These are phyloP conservation scores for Funneliformis mosseae DNA, from an alignment of 192 early-diverging fungal genomes.

Conservation along the genomic window DNA sequence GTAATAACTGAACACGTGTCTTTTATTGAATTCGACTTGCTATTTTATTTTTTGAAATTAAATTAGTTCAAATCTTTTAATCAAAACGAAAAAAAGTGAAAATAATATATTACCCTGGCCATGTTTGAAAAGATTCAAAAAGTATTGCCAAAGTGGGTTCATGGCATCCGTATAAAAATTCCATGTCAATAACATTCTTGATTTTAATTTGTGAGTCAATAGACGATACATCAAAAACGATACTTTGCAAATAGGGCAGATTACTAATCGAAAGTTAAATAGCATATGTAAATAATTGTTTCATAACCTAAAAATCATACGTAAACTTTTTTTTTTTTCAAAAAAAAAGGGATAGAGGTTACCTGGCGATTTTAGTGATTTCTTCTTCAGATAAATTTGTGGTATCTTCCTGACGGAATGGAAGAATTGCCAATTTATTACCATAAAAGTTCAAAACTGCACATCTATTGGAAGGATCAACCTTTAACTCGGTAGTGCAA, in stretches of 20 bases:
- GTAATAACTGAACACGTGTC: conserved; percentile 80
- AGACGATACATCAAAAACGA: conserved; percentile 66
- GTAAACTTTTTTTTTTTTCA: neutral
- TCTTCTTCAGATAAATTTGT: conserved; percentile 60
- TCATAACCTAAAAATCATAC: neutral
- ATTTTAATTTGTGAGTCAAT: conserved; percentile 69
- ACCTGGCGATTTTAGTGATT: conserved; percentile 48
- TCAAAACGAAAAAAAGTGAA: neutral
- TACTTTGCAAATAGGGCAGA: conserved; percentile 69
- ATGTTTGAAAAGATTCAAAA: conserved; percentile 83
- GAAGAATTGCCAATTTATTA: conserved; percentile 87
- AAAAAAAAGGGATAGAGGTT: neutral
- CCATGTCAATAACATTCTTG: conserved; percentile 85
- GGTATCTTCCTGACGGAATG: conserved; percentile 72
- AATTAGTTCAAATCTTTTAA: neutral
- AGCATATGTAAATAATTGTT: neutral
- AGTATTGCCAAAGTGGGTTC: conserved; percentile 95
- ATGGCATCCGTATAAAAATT: conserved; percentile 87
- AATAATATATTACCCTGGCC: conserved; percentile 70
- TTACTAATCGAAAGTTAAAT: conserved; percentile 39
- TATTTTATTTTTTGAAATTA: conserved; percentile 26
- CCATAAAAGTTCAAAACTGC: conserved; percentile 86
- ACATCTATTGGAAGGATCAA: conserved; percentile 89
- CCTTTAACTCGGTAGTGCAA: conserved; percentile 62
- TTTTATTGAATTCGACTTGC: conserved; percentile 61